These are phyloP conservation scores for Ceratocystis eucalypticola DNA, from an alignment of 2,329 filamentous ascomycete species.

Conservation along the genomic window DNA sequence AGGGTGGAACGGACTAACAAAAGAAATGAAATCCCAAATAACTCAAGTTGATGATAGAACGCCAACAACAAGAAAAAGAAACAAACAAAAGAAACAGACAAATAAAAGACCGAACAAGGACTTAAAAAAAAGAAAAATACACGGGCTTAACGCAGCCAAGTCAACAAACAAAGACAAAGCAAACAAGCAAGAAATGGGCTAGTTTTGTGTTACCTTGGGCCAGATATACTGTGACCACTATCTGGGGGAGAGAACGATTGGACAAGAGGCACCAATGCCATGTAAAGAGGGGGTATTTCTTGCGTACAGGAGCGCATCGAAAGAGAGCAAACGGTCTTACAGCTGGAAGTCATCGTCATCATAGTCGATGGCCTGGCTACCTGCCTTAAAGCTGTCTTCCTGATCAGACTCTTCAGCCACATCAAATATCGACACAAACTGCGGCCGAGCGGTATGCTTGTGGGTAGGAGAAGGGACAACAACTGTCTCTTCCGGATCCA, in stretches of 20 bases:
- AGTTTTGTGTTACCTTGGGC: slow-evolving; percentile 14
- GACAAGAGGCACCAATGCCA: not conserved
- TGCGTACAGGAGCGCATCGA: not conserved
- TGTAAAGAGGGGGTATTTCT: not conserved
- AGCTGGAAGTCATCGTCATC: slow-evolving; percentile 46
- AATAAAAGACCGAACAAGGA: not conserved
- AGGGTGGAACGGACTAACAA: not conserved
- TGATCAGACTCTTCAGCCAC: slow-evolving; percentile 34
- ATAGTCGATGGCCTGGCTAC: slow-evolving; percentile 28
- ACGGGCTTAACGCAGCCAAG: not conserved
- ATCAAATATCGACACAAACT: slow-evolving; percentile 47
- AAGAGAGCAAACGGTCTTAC: slow-evolving; percentile 25
- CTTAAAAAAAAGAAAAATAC: not conserved
- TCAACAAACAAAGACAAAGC: not conserved
- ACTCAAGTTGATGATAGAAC: not conserved
- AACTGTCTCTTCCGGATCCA: slow-evolving; percentile 2
- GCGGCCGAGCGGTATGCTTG: slow-evolving; percentile 29
- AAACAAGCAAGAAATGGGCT: slow-evolving; percentile 12
- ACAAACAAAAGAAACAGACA: slow-evolving; percentile 2
- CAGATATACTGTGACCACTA: slow-evolving; percentile 19
- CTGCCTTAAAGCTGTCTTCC: slow-evolving; percentile 23
- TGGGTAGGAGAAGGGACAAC: slow-evolving; percentile 12
- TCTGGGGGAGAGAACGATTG: slow-evolving; percentile 9
- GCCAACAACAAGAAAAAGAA: not conserved
- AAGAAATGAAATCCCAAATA: not conserved